Evolutionary conservation across 139 green algal species (phyloP), one percentile per base, ranked within the genome.

Genomic region (Tetraselmis chui): DNA sequence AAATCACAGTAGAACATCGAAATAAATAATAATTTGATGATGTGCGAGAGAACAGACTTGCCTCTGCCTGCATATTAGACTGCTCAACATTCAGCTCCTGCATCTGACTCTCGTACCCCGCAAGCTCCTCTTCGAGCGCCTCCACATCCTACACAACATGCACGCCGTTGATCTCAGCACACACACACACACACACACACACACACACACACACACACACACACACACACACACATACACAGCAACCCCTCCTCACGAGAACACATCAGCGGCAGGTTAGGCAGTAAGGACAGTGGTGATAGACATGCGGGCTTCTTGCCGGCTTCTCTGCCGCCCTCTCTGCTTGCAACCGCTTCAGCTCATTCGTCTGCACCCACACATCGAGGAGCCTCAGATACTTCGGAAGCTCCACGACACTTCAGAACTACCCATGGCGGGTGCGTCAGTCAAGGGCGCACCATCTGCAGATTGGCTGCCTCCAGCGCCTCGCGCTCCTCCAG

Each of bases 281-380:
- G n/a, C n/a, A n/a, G n/a, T n/a, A n/a, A n/a, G n/a, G n/a, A n/a
- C n/a, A n/a, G n/a, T n/a, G n/a, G n/a, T n/a, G n/a, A n/a, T n/a
- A n/a, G n/a, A n/a, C n/a, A 25, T 1, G 58, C 30, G 1, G 27
- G 2, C 2, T 1, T 0, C 77, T 0, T 80, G 83, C 84, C 59
- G 85, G 87, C 31, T 83, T 30, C 59, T 91, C 81, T 11, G 81
- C 85, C 1, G 85, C 87, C 0, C 83, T 28, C 58, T 88, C 82
- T 26, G 87, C 88, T 74, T 92, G 85, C 75, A 95, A 79, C 30
- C 79, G 83, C 78, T 81, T 77, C 79, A 94, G 85, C 83, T 95
- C 91, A 27, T 77, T 29, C 2, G 74, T 29, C 26, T 29, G 74
- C 74, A 11, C n/a, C n/a, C n/a, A n/a, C n/a, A n/a, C n/a, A n/a